Percentiles rank a stretch among this genome's conserved stretches.
Evolutionary conservation across 305 asterid genomes (phyloP).

Genomic region (Fraxinus floribunda): DNA sequence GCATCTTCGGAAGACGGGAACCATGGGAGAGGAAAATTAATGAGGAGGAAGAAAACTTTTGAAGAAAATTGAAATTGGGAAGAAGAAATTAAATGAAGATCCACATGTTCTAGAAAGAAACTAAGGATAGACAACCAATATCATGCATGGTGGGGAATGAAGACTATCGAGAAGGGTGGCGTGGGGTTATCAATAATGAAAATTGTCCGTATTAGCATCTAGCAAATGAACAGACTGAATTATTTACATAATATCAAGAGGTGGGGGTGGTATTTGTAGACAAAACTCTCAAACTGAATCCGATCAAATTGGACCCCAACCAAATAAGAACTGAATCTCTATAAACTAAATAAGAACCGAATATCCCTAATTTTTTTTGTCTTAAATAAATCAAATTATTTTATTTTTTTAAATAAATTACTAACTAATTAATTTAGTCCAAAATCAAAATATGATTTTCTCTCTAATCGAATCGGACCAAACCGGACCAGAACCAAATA

Average conservation of each 20-base stretch:
- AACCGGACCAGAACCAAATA: too few relatives aligned
- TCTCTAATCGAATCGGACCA: too few relatives aligned
- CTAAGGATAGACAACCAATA: neutral
- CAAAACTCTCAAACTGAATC: too few relatives aligned
- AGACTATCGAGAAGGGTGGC: neutral
- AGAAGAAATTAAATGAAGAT: neutral
- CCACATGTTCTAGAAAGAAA: neutral
- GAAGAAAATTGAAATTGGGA: neutral
- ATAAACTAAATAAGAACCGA: too few relatives aligned
- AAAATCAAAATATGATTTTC: too few relatives aligned
- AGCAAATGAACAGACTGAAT: neutral
- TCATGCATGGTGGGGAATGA: neutral
- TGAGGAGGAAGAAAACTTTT: neutral
- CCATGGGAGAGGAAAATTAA: conserved; percentile 45
- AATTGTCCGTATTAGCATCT: neutral
- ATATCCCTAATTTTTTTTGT: too few relatives aligned
- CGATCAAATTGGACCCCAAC: too few relatives aligned
- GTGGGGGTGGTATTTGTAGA: neutral
- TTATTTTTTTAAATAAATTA: too few relatives aligned
- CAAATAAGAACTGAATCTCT: too few relatives aligned
- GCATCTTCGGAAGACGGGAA: conserved; percentile 47
- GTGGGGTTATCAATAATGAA: neutral
- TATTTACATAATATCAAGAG: neutral
- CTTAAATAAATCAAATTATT: too few relatives aligned
- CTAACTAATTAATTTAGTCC: too few relatives aligned